Evolutionary conservation across 2,329 filamentous ascomycete genomes (phyloP).

Genomic region (Diaporthe vexans): DNA sequence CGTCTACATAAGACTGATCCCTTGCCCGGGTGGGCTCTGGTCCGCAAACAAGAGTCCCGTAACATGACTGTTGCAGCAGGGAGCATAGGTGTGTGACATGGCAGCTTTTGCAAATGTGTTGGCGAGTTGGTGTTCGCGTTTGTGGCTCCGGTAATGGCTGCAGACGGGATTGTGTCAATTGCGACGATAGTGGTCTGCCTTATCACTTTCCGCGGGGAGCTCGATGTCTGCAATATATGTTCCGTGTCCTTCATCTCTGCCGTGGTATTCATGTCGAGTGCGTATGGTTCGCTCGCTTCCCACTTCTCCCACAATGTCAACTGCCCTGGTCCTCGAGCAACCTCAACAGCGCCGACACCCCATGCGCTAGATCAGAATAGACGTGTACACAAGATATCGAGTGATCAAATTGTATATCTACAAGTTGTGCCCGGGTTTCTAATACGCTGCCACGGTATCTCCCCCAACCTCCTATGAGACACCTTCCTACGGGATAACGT

Average conservation of each 20-base stretch:
- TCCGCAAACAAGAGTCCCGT: not conserved
- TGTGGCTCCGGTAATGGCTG: not conserved
- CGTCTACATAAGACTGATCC: not conserved
- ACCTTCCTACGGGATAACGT: no score
- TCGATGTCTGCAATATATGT: not conserved
- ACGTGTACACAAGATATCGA: not conserved
- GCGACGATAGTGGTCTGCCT: not conserved
- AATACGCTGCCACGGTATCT: no score
- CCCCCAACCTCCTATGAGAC: no score
- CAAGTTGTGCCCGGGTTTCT: no score
- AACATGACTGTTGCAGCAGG: not conserved
- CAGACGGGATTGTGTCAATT: not conserved
- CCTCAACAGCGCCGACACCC: not conserved
- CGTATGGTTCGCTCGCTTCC: not conserved
- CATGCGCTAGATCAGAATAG: no score
- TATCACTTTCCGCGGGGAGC: not conserved
- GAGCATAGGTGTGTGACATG: not conserved
- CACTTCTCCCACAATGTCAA: not conserved
- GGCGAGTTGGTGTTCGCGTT: no score
- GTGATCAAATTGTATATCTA: no score
- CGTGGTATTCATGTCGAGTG: not conserved
- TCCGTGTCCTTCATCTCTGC: no score
- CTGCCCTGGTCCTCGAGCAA: not conserved
- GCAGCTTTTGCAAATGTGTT: no score
- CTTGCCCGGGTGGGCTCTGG: conserved; percentile 2